Base-by-base conservation (phyloP, 805 yeast species). In the Tetrapisispora nanseiensis region DNA sequence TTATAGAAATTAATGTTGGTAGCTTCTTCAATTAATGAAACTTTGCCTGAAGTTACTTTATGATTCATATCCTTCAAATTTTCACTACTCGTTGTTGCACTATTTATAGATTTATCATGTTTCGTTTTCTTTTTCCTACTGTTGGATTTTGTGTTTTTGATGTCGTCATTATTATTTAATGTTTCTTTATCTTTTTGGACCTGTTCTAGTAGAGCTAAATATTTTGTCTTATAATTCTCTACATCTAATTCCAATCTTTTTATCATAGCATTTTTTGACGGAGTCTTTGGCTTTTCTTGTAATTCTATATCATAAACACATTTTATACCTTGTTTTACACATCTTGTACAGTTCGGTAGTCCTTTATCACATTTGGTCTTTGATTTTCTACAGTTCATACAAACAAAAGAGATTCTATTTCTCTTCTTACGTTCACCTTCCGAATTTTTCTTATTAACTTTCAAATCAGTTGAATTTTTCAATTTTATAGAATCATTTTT, bases 331-430 rank as follows among this genome's bases (percentile, higher is more conserved):
- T 54, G 51, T 37, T 53, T 51, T 11, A 46, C 42, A 45, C 67
- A 62, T 22, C 65, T 44, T 6, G 51, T 38, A 43, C 67, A 62
- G 15, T 46, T 33, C 15, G 63, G 62, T 42, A 59, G 61, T 30
- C 51, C 52, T 32, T 56, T 53, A 44, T 62, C 65, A 42, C 67
- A 62, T 41, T 55, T 61, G 1, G 63, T 57, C 46, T 61, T 59
- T 1, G 62, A 51, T 38, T 50, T 52, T 37, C 66, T 45, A 39
- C 67, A 62, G 1, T 54, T 51, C 39, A 57, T 56, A 40, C 67
- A 62, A 13, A 61, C 65, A 41, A 51, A 62, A 0, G 67, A 62
- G 6, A 62, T 40, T 37, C 65, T 49, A 34, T 62, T 54, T 30
- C 67, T 50, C 33, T 50, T 57, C 29, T 45, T 49, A 9, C 22